Conservation (phyloP, 148 eudicot species). For the Camellia granthamiana region DNA sequence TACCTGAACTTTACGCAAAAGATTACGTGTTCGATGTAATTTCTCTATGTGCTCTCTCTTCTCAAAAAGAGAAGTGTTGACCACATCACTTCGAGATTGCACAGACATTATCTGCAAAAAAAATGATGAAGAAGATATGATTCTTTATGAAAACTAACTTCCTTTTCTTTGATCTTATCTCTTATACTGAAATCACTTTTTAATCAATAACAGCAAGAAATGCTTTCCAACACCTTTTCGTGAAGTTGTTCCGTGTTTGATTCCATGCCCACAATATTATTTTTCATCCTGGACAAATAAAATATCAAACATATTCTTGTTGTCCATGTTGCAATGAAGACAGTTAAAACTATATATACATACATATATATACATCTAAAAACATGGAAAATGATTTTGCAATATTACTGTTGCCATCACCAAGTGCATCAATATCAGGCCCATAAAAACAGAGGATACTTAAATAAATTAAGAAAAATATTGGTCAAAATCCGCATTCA, state of each 20-base stretch:
- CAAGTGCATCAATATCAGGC: not conserved
- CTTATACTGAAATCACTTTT: not conserved
- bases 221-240: conserved; percentile 62
- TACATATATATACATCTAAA: not conserved
- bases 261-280: conserved; percentile 95
- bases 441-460: not conserved
- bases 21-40: conserved; percentile 92
- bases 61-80: conserved; percentile 86
- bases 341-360: too few species aligned
- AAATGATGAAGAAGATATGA: conserved; percentile 8
- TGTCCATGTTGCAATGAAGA: not conserved
- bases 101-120: conserved; percentile 79
- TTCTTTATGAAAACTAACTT: not conserved
- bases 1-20: conserved; percentile 98
- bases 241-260: conserved; percentile 95
- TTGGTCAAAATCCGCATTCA: not conserved
- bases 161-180: not conserved
- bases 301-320: not conserved
- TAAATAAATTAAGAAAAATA: not conserved
- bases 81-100: conserved; percentile 97
- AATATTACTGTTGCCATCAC: not conserved
- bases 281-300: conserved; percentile 72
- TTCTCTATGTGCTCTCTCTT: conserved; percentile 97
- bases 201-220: conserved; percentile 14
- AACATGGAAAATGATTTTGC: not conserved